Percentiles rank a stretch among this genome's conserved stretches.
These are phyloP conservation scores for Syzygium aromaticum DNA, from an alignment of 345 rosid genomes.

Conservation along the genomic window DNA sequence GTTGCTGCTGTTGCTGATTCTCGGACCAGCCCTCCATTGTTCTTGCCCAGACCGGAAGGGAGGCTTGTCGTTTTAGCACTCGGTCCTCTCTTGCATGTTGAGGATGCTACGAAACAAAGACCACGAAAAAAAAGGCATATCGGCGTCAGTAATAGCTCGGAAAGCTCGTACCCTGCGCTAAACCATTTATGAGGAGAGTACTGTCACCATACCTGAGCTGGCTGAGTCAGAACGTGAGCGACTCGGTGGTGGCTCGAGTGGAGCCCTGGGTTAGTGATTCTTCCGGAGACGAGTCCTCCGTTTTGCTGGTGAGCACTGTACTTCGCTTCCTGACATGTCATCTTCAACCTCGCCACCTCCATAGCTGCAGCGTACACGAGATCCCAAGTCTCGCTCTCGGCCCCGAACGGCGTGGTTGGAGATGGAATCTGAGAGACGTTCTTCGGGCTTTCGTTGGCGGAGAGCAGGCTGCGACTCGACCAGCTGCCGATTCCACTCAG, in stretches of 20 bases:
- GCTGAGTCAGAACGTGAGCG: not conserved
- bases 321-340: slow-evolving; percentile 12
- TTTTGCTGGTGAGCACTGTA: not conserved
- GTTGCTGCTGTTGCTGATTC: slow-evolving; percentile 16
- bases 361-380: slow-evolving; percentile 66
- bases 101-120: not conserved
- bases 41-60: slow-evolving; percentile 9
- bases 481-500: slow-evolving; percentile 42
- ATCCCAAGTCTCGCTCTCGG: slow-evolving; percentile 37
- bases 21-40: slow-evolving; percentile 11
- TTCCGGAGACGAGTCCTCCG: not conserved
- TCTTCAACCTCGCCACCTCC: slow-evolving; percentile 56
- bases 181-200: not conserved
- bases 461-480: slow-evolving; percentile 14
- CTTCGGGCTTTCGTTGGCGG: slow-evolving; percentile 38
- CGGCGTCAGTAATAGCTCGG: not conserved
- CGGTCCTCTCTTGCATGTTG: slow-evolving; percentile 6
- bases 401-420: slow-evolving; percentile 40
- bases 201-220: not conserved
- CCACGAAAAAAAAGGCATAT: not conserved
- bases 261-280: not conserved
- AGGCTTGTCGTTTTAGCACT: slow-evolving; percentile 5
- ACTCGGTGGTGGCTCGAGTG: not conserved
- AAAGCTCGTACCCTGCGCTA: not conserved
- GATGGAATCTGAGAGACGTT: slow-evolving; percentile 40